Evolutionary conservation across 2,329 filamentous ascomycete species (phyloP).

Genomic region (Calonectria ilicicola): DNA sequence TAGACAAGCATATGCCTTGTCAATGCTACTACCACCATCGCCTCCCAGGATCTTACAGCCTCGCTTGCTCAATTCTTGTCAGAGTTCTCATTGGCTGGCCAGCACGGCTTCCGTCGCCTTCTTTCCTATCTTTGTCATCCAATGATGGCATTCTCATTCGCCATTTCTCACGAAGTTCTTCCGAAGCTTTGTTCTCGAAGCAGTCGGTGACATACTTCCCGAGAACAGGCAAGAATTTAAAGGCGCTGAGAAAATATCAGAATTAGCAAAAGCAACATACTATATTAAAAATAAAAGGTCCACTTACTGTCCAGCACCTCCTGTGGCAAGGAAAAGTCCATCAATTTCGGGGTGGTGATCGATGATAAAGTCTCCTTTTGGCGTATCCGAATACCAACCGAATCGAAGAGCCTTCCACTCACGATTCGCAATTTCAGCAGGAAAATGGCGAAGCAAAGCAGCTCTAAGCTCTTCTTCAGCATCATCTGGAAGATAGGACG

Average conservation of each 20-base stretch:
- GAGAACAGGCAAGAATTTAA: slow-evolving; percentile 36
- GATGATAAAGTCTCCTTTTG: slow-evolving; percentile 71
- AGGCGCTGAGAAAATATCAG: slow-evolving; percentile 13
- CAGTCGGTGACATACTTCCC: slow-evolving; percentile 44
- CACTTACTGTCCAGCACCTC: slow-evolving; percentile 44
- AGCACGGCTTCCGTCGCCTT: slow-evolving; percentile 45
- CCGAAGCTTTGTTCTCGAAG: slow-evolving; percentile 45
- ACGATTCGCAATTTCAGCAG: slow-evolving; percentile 60
- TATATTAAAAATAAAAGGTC: no score
- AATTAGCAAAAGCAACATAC: background rate
- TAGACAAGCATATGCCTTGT: no score
- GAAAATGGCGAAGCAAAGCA: slow-evolving; percentile 65
- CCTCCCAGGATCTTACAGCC: slow-evolving; percentile 28
- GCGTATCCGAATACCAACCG: slow-evolving; percentile 76
- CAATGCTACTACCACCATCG: background rate
- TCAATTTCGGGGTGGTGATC: slow-evolving; percentile 63
- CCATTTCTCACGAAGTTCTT: slow-evolving; percentile 45
- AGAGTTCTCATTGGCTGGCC: slow-evolving; percentile 44
- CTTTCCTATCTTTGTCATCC: slow-evolving; percentile 23
- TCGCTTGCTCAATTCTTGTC: slow-evolving; percentile 41
- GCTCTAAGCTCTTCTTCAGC: slow-evolving; percentile 63
- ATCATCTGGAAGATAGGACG: slow-evolving; percentile 61
- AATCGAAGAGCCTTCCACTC: slow-evolving; percentile 64
- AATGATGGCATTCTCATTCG: slow-evolving; percentile 32
- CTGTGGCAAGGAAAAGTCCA: slow-evolving; percentile 61